These are phyloP conservation scores for Pouteria glomerata DNA, from an alignment of 148 eudicot genomes.

Conservation along the genomic window DNA sequence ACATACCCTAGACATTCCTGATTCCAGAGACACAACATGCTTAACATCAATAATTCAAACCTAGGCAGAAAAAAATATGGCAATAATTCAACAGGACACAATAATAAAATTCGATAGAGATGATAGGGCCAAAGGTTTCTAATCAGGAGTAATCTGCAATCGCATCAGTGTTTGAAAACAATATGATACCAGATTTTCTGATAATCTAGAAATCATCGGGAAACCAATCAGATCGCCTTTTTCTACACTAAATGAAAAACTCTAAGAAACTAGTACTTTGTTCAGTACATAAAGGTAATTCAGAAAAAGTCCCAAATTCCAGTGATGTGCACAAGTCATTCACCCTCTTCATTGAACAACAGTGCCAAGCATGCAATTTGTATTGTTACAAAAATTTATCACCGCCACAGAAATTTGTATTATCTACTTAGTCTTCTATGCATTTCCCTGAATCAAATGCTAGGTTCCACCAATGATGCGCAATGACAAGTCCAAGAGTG, in stretches of 20 bases:
- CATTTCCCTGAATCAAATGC: background rate
- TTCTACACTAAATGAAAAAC: background rate
- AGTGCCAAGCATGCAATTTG: background rate
- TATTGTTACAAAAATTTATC: background rate
- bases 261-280: background rate
- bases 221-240: background rate
- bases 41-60: conserved; percentile 4
- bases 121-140: background rate
- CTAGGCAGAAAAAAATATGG: background rate
- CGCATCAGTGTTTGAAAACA: background rate
- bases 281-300: background rate
- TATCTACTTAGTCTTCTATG: background rate
- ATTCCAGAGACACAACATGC: background rate
- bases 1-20: conserved; percentile 84
- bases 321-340: background rate
- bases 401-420: background rate
- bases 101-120: background rate
- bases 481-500: background rate
- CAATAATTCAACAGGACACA: background rate
- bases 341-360: background rate
- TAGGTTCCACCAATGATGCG: background rate
- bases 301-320: background rate
- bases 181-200: background rate
- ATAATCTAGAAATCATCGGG: background rate
- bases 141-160: background rate